These are phyloP conservation scores for Sextonia rubra DNA, from an alignment of 164 flowering plant species.

Conservation along the genomic window DNA sequence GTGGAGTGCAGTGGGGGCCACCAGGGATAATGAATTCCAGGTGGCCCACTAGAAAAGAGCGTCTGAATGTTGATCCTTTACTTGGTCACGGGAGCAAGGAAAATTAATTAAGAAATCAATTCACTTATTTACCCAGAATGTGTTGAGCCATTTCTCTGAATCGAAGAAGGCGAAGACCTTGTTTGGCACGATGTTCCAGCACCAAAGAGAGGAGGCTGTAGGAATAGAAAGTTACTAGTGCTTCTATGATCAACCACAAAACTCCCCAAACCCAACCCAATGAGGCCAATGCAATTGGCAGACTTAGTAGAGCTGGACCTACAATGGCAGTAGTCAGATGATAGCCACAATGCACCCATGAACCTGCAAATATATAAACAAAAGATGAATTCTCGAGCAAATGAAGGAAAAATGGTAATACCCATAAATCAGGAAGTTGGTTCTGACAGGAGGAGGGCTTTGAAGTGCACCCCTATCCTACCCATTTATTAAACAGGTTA, in stretches of 20 bases:
- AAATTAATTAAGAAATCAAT: background rate
- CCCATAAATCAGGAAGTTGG: background rate
- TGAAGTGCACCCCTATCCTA: background rate
- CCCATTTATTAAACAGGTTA: background rate
- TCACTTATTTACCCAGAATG: constrained; percentile 49
- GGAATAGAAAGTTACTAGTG: constrained; percentile 73
- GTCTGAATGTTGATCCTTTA: too few relatives aligned
- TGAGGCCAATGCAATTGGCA: constrained; percentile 71
- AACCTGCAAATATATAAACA: constrained; percentile 38
- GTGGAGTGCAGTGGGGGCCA: too few relatives aligned
- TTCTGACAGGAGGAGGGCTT: background rate
- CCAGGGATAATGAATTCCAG: too few relatives aligned
- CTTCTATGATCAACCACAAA: constrained; percentile 44
- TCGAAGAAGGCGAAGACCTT: constrained; percentile 70
- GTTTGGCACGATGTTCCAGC: constrained; percentile 71
- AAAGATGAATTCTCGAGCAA: too few relatives aligned
- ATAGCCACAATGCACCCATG: constrained; percentile 91
- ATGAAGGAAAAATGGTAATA: too few relatives aligned
- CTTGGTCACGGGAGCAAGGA: too few relatives aligned
- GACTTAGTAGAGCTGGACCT: constrained; percentile 75
- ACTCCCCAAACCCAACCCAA: constrained; percentile 80
- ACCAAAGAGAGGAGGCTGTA: constrained; percentile 78
- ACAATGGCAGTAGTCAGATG: constrained; percentile 92
- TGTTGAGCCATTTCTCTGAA: constrained; percentile 87
- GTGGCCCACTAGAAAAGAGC: too few relatives aligned